These are phyloP conservation scores for Saturnispora sekii DNA, from an alignment of 805 yeast species.

Conservation along the genomic window DNA sequence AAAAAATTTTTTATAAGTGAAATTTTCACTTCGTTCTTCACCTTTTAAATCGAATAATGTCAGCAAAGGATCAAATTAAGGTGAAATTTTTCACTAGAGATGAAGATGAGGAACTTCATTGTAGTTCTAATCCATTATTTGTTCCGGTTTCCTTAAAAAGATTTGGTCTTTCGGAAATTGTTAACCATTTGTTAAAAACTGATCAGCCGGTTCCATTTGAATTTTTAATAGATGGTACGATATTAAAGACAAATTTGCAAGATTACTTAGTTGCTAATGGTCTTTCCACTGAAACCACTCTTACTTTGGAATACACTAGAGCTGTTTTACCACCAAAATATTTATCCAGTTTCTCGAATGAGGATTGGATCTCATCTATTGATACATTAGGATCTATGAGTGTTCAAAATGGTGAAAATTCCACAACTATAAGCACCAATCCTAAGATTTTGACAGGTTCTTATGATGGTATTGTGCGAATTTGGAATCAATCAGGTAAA, in stretches of 20 bases:
- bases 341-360: conserved; percentile 78
- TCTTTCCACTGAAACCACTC: conserved; percentile 67
- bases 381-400: conserved; percentile 33
- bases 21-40: background rate
- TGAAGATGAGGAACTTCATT: conserved; percentile 60
- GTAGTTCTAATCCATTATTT: conserved; percentile 70
- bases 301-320: conserved; percentile 81
- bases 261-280: conserved; percentile 72
- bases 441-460: conserved; percentile 75
- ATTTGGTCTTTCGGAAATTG: conserved; percentile 90
- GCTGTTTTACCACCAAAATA: conserved; percentile 93
- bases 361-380: conserved; percentile 89
- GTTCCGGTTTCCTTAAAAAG: conserved; percentile 84
- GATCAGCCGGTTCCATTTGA: conserved; percentile 81
- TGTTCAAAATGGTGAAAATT: conserved; percentile 1
- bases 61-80: conserved; percentile 44
- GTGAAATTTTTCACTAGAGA: conserved; percentile 83
- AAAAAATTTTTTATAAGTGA: background rate
- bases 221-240: conserved; percentile 76
- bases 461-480: conserved; percentile 83
- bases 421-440: conserved; percentile 26
- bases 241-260: conserved; percentile 68
- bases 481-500: conserved; percentile 75
- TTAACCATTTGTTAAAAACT: conserved; percentile 67
- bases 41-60: conserved; percentile 8